Percentiles rank a stretch among this genome's conserved stretches.
Evolutionary conservation across 2,329 filamentous ascomycete genomes (phyloP).

Genomic region (Leptosphaerulina australis): DNA sequence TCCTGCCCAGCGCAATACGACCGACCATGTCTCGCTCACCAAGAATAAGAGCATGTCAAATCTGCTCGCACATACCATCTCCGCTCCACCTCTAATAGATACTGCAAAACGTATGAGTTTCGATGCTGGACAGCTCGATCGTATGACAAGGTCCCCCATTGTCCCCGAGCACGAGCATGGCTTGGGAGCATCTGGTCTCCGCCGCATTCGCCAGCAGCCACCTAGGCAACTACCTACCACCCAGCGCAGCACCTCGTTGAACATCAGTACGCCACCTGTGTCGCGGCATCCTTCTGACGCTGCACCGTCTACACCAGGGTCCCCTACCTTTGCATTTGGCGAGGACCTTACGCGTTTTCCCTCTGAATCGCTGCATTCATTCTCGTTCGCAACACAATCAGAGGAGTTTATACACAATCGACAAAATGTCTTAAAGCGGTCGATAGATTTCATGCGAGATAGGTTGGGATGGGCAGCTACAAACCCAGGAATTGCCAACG

Average conservation of each 20-base stretch:
- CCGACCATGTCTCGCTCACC: slow-evolving; percentile 48
- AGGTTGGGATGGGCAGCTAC: slow-evolving; percentile 80
- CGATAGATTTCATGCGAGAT: slow-evolving; percentile 95
- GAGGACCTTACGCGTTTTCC: slow-evolving; percentile 94
- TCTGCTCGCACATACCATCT: slow-evolving; percentile 47
- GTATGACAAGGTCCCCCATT: slow-evolving; percentile 78
- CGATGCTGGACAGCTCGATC: slow-evolving; percentile 72
- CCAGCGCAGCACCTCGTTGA: slow-evolving; percentile 74
- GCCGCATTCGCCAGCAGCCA: slow-evolving; percentile 87
- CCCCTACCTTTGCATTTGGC: slow-evolving; percentile 70
- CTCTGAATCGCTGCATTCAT: slow-evolving; percentile 94
- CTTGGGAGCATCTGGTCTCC: slow-evolving; percentile 81
- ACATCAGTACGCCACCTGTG: slow-evolving; percentile 64
- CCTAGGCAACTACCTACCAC: slow-evolving; percentile 59
- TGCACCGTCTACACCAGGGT: slow-evolving; percentile 67
- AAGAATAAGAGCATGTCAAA: slow-evolving; percentile 59
- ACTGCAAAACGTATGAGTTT: slow-evolving; percentile 74
- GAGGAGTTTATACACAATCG: slow-evolving; percentile 90
- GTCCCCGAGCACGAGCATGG: slow-evolving; percentile 88
- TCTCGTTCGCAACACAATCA: slow-evolving; percentile 95
- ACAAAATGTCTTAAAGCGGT: slow-evolving; percentile 90
- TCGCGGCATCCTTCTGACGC: slow-evolving; percentile 56
- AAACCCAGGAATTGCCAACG: slow-evolving; percentile 77
- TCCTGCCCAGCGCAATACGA: slow-evolving; percentile 25
- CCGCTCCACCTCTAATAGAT: slow-evolving; percentile 55